Percentiles rank a stretch among this genome's conserved stretches.
Conservation (phyloP, 2,329 filamentous ascomycete genomes). For the Trichoderma sp. region DNA sequence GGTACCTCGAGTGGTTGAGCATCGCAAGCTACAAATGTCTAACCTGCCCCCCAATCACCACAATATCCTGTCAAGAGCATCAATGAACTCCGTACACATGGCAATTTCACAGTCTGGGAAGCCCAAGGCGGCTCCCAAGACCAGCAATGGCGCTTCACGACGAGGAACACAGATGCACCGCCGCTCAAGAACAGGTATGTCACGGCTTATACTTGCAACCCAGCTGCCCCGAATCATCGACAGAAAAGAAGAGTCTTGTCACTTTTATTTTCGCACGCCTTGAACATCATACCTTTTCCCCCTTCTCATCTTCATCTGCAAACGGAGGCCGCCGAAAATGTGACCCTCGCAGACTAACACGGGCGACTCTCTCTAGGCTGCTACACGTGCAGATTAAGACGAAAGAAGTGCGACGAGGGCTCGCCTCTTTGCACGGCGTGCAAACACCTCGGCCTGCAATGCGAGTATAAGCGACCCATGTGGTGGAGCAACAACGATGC, state of each 20-base stretch:
- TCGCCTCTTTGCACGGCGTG: constrained; percentile 64
- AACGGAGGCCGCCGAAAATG: background rate
- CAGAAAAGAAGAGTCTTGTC: background rate
- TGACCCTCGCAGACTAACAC: background rate
- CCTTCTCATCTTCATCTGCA: background rate
- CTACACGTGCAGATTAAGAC: constrained; percentile 67
- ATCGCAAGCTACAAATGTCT: constrained; percentile 59
- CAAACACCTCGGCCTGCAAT: constrained; percentile 76
- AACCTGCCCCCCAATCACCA: constrained; percentile 63
- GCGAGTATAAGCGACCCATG: constrained; percentile 93
- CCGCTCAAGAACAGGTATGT: constrained; percentile 89
- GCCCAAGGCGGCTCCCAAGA: constrained; percentile 59
- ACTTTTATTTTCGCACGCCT: background rate
- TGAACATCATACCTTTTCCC: background rate
- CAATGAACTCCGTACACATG: constrained; percentile 57
- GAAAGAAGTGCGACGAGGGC: constrained; percentile 71
- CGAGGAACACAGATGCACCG: constrained; percentile 85
- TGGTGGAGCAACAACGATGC: constrained; percentile 97
- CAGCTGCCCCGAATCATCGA: background rate
- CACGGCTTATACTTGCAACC: constrained; percentile 22
- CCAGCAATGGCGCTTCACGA: constrained; percentile 59
- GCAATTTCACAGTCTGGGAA: constrained; percentile 61
- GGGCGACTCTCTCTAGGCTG: constrained; percentile 49
- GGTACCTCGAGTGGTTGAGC: constrained; percentile 29
- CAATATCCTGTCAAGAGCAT: constrained; percentile 52